Evolutionary conservation across 768 basidiomycete species (phyloP), one percentile per base, ranked within the genome.

Genomic region (Coprinopsis strossmayeri): DNA sequence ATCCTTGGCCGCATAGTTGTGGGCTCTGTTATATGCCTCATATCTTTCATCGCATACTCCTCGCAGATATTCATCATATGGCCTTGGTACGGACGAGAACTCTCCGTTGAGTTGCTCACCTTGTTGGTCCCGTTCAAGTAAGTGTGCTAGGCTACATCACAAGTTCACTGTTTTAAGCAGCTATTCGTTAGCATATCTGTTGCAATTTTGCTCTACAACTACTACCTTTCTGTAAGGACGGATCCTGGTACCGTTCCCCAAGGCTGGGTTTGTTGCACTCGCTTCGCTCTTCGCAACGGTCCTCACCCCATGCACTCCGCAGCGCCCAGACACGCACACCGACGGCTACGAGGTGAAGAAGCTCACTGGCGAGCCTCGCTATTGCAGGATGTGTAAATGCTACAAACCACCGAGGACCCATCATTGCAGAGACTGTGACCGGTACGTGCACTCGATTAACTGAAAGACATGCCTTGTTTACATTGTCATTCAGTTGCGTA

Each of bases 41-140:
- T 91, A 37, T 77, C 72, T 45, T 98, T 97, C 65, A 92, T 97
- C 54, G 79, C 89, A 1, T 90, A 91, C 63, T 85, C 88, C 4
- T 81, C 86, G 1, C 95, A 98, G 64, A 76, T 91, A 57, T 93
- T 88, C 67, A 73, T 97, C 51, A 81, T 96, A 62, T 78, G 76
- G 91, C 92, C 91, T 18, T 96, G 91, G 91, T 95, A 94, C 59
- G 90, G 91, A 34, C 65, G 76, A 30, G 82, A 67, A 43, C 53
- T 89, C 53, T 83, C 89, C 12, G 67, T 88, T 34, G 82, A 92
- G 58, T 79, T 95, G 38, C 52, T 95, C 32, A 68, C 64, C 18
- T 73, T 94, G n/a, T 73, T 96, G 18, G 54, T 81, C 2, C 95
- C 95, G 7, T 95, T 95, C 86, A 94, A 95, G 92, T 93, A 61